These are phyloP conservation scores for Clavispora fructus DNA, from an alignment of 805 yeast species.

Conservation along the genomic window DNA sequence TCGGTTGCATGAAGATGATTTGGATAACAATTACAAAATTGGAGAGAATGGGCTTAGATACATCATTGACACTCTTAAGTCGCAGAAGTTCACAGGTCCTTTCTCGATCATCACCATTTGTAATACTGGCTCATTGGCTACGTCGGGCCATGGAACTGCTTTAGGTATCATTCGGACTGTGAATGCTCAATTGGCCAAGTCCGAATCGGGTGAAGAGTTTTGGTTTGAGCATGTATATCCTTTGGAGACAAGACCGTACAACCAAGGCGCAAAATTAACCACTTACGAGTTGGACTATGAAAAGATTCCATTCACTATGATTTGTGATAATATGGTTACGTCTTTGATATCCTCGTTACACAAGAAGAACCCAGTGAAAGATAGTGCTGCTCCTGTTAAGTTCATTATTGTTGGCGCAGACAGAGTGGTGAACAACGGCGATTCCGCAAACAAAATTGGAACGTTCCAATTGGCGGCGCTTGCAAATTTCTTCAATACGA, in stretches of 20 bases:
- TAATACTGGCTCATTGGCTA: conserved; percentile 94
- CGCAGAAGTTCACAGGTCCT: conserved; percentile 52
- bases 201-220: conserved; percentile 27
- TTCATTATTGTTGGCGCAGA: conserved; percentile 94
- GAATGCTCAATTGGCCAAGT: conserved; percentile 37
- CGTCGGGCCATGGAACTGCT: conserved; percentile 97
- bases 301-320: conserved; percentile 77
- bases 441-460: conserved; percentile 94
- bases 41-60: conserved; percentile 80
- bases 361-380: conserved; percentile 19
- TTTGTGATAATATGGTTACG: conserved; percentile 90
- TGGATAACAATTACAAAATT: conserved; percentile 67
- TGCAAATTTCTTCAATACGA: conserved; percentile 46
- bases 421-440: conserved; percentile 88
- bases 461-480: conserved; percentile 82
- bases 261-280: conserved; percentile 92
- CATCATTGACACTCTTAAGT: conserved; percentile 42
- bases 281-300: conserved; percentile 88
- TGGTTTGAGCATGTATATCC: conserved; percentile 72
- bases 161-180: conserved; percentile 83
- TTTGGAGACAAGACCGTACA: conserved; percentile 92
- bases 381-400: conserved; percentile 59
- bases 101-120: conserved; percentile 87
- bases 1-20: conserved; percentile 66
- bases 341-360: conserved; percentile 53